Conservation (phyloP, 495 filamentous ascomycete species). For the Penicillium desertorum region DNA sequence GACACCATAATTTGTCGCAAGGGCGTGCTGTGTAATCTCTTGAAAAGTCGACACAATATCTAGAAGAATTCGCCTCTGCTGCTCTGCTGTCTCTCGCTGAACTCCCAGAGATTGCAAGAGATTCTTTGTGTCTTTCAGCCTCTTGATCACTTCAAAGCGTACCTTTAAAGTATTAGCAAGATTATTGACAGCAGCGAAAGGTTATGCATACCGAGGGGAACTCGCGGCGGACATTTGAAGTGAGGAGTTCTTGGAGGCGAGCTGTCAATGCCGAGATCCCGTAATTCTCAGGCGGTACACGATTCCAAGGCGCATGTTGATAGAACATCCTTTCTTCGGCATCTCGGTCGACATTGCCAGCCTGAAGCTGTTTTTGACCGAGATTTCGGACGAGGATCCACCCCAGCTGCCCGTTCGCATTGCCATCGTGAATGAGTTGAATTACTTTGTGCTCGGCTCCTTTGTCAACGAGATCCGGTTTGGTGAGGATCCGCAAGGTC, state of each 20-base stretch:
- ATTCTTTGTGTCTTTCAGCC: slow-evolving; percentile 33
- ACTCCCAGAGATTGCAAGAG: slow-evolving; percentile 45
- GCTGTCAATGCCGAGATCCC: slow-evolving; percentile 50
- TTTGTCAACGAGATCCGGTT: too few relatives aligned
- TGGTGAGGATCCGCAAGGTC: too few relatives aligned
- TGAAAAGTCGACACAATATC: slow-evolving; percentile 46
- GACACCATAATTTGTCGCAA: slow-evolving; percentile 45
- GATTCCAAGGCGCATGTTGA: slow-evolving; percentile 42
- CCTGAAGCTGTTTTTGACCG: slow-evolving; percentile 31
- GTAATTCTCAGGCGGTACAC: slow-evolving; percentile 43
- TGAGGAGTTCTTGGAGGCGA: slow-evolving; percentile 34
- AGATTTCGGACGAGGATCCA: slow-evolving; percentile 28
- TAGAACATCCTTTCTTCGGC: slow-evolving; percentile 25
- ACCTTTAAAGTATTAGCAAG: slow-evolving; percentile 29
- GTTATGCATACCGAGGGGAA: slow-evolving; percentile 46
- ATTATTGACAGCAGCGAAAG: neutral
- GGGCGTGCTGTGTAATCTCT: slow-evolving; percentile 33
- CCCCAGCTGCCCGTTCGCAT: slow-evolving; percentile 13
- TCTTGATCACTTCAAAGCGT: slow-evolving; percentile 43
- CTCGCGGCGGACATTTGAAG: slow-evolving; percentile 46
- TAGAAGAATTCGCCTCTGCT: slow-evolving; percentile 48
- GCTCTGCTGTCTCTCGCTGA: slow-evolving; percentile 37
- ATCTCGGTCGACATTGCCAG: slow-evolving; percentile 19
- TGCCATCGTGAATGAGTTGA: slow-evolving; percentile 22
- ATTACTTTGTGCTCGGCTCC: too few relatives aligned